Evolutionary conservation across 768 basidiomycete genomes (phyloP), one percentile per base, ranked within the genome.

Genomic region (Pisolithus orientalis): DNA sequence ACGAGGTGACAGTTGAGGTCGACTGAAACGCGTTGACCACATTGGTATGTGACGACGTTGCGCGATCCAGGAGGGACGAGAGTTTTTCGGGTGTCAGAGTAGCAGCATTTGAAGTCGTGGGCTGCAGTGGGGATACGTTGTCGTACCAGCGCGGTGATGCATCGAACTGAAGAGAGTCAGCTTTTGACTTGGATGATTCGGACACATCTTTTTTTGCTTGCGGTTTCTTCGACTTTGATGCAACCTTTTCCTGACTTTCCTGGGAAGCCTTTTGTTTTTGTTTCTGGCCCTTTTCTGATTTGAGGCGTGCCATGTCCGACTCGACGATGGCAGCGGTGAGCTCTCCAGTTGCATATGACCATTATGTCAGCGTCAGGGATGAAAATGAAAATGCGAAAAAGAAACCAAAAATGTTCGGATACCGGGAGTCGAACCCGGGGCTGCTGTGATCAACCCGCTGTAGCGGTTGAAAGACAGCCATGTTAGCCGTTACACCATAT

Each of bases 91-190:
- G 59, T 3, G 78, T 70, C 8, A 75, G 69, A 2, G 70, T 49
- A 2, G 73, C 31, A 16, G 40, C 5, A 5, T 9, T 21, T 5
- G 14, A n/a, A 17, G 59, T 8, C 66, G 46, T 3, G 68, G 50
- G 1, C 62, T 38, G 16, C 68, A 14, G 46, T 8, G 34, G 9
- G 46, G 46, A 24, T 47, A 28, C 57, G 9, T 70, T 65, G 45
- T 69, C 63, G 60, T 86, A 81, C 86, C 85, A 87, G 44, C 76
- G 73, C 2, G 84, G 58, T 9, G 65, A 61, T 0, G 71, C 65
- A 14, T 70, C 62, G 24, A 77, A 51, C 13, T 67, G 57, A 42
- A 34, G 21, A 11, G 38, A 14, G 10, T 39, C 24, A n/a, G 29
- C 2, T 38, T n/a, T 38, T 21, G 47, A 25, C 28, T 48, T 37